Conservation (phyloP, 192 early-diverging fungal genomes). For the Lobosporangium transversale region DNA sequence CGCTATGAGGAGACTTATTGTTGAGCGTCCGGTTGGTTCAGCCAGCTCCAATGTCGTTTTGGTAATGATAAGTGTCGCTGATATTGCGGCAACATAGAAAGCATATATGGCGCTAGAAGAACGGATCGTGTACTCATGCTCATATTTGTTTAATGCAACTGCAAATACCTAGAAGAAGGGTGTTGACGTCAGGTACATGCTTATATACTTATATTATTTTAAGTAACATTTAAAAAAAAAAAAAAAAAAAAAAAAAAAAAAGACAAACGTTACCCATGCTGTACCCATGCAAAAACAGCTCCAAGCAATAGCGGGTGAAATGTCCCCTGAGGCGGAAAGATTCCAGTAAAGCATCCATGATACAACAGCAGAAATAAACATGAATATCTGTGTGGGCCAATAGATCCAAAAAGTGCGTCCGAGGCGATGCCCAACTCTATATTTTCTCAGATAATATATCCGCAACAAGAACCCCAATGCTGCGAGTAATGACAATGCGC, state of each 20-base stretch:
- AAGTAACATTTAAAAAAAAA: no score
- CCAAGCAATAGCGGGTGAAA: conserved; percentile 4
- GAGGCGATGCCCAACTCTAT: conserved; percentile 8
- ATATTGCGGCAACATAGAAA: conserved; percentile 13
- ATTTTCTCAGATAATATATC: background rate
- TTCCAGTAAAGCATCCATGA: background rate
- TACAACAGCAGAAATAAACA: conserved; percentile 12
- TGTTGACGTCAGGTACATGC: background rate
- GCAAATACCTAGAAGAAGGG: conserved; percentile 5
- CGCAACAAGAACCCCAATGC: background rate
- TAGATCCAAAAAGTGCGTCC: conserved; percentile 38
- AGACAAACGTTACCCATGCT: conserved; percentile 15
- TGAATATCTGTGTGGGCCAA: conserved; percentile 35
- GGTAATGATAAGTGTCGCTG: conserved; percentile 1
- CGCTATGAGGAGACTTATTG: background rate
- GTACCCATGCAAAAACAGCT: conserved; percentile 9
- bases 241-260: background rate
- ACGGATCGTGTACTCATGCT: conserved; percentile 31
- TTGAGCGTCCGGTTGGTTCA: background rate
- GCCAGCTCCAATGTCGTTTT: background rate
- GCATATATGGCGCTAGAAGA: conserved; percentile 30
- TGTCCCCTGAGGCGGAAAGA: background rate
- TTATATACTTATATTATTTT: background rate
- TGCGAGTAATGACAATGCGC: background rate
- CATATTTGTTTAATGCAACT: conserved; percentile 14